Evolutionary conservation across 1,139 yeast genomes (phyloP).

Genomic region (Candida neerlandica): DNA sequence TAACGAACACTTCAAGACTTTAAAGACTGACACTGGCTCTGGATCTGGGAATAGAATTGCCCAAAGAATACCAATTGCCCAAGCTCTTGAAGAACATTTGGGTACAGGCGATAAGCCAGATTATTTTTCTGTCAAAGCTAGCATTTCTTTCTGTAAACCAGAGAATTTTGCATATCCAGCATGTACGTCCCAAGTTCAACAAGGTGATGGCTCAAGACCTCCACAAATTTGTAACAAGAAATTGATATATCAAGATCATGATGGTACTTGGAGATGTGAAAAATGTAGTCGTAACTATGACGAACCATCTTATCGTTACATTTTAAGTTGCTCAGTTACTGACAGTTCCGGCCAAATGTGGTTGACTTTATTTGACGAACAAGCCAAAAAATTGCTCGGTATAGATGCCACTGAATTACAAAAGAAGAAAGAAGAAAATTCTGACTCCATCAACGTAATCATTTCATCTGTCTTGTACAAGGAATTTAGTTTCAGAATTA

Average conservation of each 20-base stretch:
- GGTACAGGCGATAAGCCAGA: slow-evolving; percentile 81
- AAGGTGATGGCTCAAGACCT: slow-evolving; percentile 20
- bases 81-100: slow-evolving; percentile 68
- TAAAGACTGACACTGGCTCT: slow-evolving; percentile 36
- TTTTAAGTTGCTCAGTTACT: slow-evolving; percentile 68
- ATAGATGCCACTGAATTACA: slow-evolving; percentile 68
- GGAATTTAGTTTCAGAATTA: slow-evolving; percentile 72
- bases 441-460: slow-evolving; percentile 48
- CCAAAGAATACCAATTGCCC: slow-evolving; percentile 65
- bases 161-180: slow-evolving; percentile 89
- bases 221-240: slow-evolving; percentile 69
- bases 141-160: slow-evolving; percentile 68
- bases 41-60: slow-evolving; percentile 38
- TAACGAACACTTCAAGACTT: slow-evolving; percentile 60
- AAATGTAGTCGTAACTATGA: slow-evolving; percentile 74
- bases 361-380: slow-evolving; percentile 86
- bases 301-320: slow-evolving; percentile 77
- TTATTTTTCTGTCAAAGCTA: slow-evolving; percentile 73
- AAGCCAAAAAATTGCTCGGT: slow-evolving; percentile 71
- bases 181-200: slow-evolving; percentile 56
- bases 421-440: slow-evolving; percentile 47
- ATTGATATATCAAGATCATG: slow-evolving; percentile 68
- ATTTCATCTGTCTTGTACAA: slow-evolving; percentile 60
- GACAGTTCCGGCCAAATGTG: slow-evolving; percentile 86
- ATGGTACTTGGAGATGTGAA: slow-evolving; percentile 91